Evolutionary conservation across 2,329 filamentous ascomycete species (phyloP).

Genomic region (Ophiocordyceps australis): DNA sequence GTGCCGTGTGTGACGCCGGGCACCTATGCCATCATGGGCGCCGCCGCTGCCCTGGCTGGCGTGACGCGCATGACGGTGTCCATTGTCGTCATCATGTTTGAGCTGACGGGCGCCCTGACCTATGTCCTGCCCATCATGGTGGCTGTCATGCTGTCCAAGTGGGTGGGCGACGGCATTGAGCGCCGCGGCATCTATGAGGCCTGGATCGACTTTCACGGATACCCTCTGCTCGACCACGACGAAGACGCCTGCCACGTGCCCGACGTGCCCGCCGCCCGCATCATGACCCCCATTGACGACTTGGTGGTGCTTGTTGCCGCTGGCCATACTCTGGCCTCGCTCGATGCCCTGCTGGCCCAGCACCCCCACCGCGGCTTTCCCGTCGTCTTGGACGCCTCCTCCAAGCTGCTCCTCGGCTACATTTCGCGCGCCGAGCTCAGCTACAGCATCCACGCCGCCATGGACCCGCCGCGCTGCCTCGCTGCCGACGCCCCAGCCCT

Average conservation of each 20-base stretch:
- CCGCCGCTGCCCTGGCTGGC: constrained; percentile 76
- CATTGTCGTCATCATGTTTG: constrained; percentile 98
- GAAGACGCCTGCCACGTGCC: constrained; percentile 69
- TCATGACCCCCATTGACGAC: constrained; percentile 89
- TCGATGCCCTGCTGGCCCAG: constrained; percentile 51
- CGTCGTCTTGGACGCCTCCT: constrained; percentile 60
- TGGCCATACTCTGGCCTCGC: constrained; percentile 67
- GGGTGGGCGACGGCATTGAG: constrained; percentile 91
- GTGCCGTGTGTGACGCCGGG: constrained; percentile 93
- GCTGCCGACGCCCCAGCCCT: constrained; percentile 59
- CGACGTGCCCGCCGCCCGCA: constrained; percentile 67
- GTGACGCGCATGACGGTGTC: constrained; percentile 98
- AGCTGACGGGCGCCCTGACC: constrained; percentile 88
- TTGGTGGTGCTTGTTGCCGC: constrained; percentile 73
- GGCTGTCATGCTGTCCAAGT: constrained; percentile 95
- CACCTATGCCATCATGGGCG: constrained; percentile 90
- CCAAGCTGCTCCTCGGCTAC: constrained; percentile 74
- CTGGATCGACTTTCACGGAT: constrained; percentile 93
- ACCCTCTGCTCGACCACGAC: constrained; percentile 85
- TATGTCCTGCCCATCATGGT: constrained; percentile 99
- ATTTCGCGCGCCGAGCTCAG: constrained; percentile 81
- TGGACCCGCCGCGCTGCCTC: constrained; percentile 38
- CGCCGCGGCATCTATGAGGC: constrained; percentile 90
- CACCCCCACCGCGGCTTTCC: constrained; percentile 84
- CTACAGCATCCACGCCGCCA: constrained; percentile 48